Evolutionary conservation across 192 early-diverging fungal genomes (phyloP).

Genomic region (Lobulomyces angularis): DNA sequence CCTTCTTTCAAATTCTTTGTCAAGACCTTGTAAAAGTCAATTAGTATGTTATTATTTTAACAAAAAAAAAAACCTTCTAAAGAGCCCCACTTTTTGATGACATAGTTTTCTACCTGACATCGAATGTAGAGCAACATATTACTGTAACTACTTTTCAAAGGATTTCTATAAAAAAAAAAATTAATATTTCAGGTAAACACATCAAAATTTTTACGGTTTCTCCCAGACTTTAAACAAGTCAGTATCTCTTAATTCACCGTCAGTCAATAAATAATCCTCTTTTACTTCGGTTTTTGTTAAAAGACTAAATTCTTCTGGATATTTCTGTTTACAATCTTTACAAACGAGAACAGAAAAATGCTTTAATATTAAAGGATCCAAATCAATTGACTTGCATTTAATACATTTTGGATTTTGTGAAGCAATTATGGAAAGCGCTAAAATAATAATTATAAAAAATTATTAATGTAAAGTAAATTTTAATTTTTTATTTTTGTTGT

Average conservation of each 20-base stretch:
- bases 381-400: conserved; percentile 72
- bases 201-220: conserved; percentile 3
- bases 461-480: neutral
- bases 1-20: conserved; percentile 74
- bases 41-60: too few species aligned
- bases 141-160: too few species aligned
- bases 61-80: too few species aligned
- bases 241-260: conserved; percentile 37
- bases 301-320: conserved; percentile 80
- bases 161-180: conserved; percentile 4
- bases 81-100: conserved; percentile 84
- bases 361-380: conserved; percentile 60
- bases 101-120: conserved; percentile 86
- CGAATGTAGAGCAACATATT: too few species aligned
- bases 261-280: conserved; percentile 89
- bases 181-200: neutral
- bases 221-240: neutral
- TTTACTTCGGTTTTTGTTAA: conserved; percentile 93
- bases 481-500: neutral
- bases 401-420: conserved; percentile 57
- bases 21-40: too few species aligned
- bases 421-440: too few species aligned
- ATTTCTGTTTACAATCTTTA: conserved; percentile 52
- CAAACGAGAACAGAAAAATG: conserved; percentile 72
- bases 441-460: neutral